Percentiles rank a stretch among this genome's conserved stretches.
Conservation (phyloP, 2,329 filamentous ascomycete species). For the Trichoderma arundinaceum region DNA sequence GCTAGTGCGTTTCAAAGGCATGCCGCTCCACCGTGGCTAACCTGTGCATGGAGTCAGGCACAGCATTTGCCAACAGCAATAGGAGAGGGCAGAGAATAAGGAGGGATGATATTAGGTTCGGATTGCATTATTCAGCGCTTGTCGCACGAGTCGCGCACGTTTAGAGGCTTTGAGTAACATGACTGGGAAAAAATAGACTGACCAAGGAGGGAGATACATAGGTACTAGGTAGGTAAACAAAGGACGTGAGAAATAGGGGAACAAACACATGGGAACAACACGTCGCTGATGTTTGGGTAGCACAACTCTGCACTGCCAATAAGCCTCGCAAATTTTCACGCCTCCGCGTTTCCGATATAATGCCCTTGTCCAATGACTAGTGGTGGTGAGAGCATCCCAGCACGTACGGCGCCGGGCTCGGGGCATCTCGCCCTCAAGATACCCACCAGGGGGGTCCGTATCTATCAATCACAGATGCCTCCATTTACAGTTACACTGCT, state of each 20-base stretch:
- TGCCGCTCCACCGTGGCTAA: slow-evolving; percentile 8
- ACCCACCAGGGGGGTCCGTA: slow-evolving; percentile 2
- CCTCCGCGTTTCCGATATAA: slow-evolving; percentile 23
- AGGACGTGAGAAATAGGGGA: neutral
- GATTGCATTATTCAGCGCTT: too few species aligned
- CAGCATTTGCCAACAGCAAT: neutral
- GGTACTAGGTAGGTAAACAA: neutral
- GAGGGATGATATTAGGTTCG: neutral
- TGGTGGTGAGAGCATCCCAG: neutral
- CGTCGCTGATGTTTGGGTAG: too few species aligned
- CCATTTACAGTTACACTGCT: neutral
- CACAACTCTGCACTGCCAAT: neutral
- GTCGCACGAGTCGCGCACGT: too few species aligned
- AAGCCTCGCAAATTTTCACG: slow-evolving; percentile 16
- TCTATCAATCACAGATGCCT: neutral
- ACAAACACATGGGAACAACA: neutral
- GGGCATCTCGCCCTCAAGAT: slow-evolving; percentile 13
- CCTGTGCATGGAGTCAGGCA: neutral
- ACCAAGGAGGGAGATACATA: too few species aligned
- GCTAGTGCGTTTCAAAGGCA: slow-evolving; percentile 30
- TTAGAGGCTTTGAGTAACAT: too few species aligned
- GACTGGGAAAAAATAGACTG: too few species aligned
- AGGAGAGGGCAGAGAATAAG: neutral
- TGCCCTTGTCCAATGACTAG: neutral
- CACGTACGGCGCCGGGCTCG: slow-evolving; percentile 15